phyloP scores from a whole-genome alignment of 257 asterid species.

The Jacaranda copaia region DNA sequence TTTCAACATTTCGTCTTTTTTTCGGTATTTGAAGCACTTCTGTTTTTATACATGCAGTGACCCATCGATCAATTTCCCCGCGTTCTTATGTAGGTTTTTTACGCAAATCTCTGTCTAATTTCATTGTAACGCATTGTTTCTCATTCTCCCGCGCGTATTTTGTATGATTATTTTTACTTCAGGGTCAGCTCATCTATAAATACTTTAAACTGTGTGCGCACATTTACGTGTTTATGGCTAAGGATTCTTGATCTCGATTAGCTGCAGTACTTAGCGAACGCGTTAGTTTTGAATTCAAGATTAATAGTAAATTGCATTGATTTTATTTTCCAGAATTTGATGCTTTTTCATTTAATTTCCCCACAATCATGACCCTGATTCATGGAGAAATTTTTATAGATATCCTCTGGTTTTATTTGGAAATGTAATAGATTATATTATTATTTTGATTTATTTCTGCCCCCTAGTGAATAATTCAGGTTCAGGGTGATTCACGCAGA shows the following conservation, averaged over 20 bases:
- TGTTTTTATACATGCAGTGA: conserved; percentile 8
- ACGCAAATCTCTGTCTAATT: conserved; percentile 4
- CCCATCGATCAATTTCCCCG: conserved; percentile 18
- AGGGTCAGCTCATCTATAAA: not conserved
- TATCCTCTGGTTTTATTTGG: not conserved
- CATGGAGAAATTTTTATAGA: conserved; percentile 25
- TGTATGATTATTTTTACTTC: not conserved
- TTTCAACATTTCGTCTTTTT: not conserved
- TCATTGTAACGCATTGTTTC: not conserved
- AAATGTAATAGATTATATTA: conserved; percentile 15
- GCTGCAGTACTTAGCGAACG: not conserved
- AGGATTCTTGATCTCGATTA: not conserved
- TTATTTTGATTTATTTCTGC: conserved; percentile 22
- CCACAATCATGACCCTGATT: conserved; percentile 15
- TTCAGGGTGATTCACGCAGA: conserved; percentile 8
- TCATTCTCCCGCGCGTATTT: not conserved
- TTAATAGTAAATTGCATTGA: not conserved
- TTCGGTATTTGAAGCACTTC: not conserved
- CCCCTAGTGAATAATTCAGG: conserved; percentile 28
- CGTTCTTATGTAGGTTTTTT: not conserved
- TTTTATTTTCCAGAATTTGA: not conserved
- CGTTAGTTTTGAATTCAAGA: not conserved
- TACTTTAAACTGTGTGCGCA: not conserved
- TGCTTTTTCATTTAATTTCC: not conserved
- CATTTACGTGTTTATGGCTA: not conserved